Evolutionary conservation across 768 basidiomycete genomes (phyloP), one percentile per base, ranked within the genome.

Genomic region (Calocybe gangraenosa): DNA sequence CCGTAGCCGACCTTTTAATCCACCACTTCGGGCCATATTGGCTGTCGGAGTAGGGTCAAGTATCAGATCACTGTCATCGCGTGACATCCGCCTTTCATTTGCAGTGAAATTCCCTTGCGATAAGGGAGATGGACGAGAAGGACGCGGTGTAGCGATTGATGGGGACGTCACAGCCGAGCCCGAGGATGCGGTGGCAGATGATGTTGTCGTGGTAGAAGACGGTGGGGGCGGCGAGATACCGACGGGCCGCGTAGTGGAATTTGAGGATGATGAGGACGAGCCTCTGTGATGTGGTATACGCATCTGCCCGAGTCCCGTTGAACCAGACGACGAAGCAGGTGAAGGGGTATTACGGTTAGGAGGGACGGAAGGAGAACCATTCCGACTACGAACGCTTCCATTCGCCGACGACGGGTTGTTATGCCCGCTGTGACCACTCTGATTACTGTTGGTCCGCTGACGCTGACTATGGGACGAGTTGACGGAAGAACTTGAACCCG

Each of bases 401-500:
- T 56, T 64, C 42, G 57, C 51, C 40, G 65, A 57, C 25, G 64
- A 58, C 43, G 66, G 59, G 47, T 62, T 50, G 43, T 66, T 68
- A 44, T 69, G 65, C 37, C 66, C 51, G 62, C 74, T 70, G 39
- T 75, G 63, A 33, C 72, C 70, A 43, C 84, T 84, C 54, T 87
- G 86, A 52, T 74, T 79, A 58, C 84, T 86, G 63, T 76, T 81
- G 9, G 84, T 88, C 35, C 85, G 73, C 54, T 78, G 82, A 15
- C 87, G 79, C 39, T 75, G 64, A 42, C 79, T 75, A 28, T 63
- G 64, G 46, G 74, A 60, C 42, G 90, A 91, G 59, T 83, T 87
- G 52, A 92, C 71, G 0, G 90, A 92, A 3, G 86, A 81, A 19
- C 82, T 78, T 0, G 89, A 91, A 36, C 78, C 81, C 6, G 90